Base-by-base conservation (phyloP, 768 basidiomycete genomes). In the Gloeostereum incarnatum region DNA sequence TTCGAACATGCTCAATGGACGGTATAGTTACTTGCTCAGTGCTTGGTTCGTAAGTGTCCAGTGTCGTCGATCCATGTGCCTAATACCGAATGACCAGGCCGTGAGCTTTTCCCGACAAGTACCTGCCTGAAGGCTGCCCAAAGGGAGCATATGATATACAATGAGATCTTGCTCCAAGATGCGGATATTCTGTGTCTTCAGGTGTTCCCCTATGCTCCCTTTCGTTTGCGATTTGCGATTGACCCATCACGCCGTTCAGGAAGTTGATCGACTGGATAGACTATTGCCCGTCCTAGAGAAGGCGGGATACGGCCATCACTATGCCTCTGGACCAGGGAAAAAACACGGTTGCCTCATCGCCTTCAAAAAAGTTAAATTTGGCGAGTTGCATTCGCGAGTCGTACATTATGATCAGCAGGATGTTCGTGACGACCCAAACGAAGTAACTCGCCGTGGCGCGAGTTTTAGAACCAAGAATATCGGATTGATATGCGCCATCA, bases 121-220 rank as follows among this genome's bases (percentile, higher is more conserved):
- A 76, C 86, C 51, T 91, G 88, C 51, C 63, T 93, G 33, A 89
- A 86, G 57, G 81, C 77, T 33, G 53, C 51, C 16, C 77, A 83
- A 53, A 68, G 92, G 44, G 75, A 78, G 48, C 71, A 75, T 11
- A 84, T 92, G 83, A 61, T 90, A 10, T 70, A 77, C 42, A 63
- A 67, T 35, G 93, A 96, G 56, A 67, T 94, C n/a, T 57, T 74
- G 11, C 69, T 71, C 2, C 74, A 83, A 41, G 50, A 71, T n/a
- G 77, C 85, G 2, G 87, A 93, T 56, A 72, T 96, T 18, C 58
- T 91, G 31, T 94, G 91, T 54, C 69, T 96, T 31, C 92, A 96
- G 68, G 91, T 83, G 54, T 43, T 60, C 51, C 20, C 17, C 41
- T 38, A 13, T 17, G 23, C 10, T 26, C 18, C 19, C 16, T 29